Conservation (phyloP, 129 eudicot genomes). For the Centrapalus pauciflorus region DNA sequence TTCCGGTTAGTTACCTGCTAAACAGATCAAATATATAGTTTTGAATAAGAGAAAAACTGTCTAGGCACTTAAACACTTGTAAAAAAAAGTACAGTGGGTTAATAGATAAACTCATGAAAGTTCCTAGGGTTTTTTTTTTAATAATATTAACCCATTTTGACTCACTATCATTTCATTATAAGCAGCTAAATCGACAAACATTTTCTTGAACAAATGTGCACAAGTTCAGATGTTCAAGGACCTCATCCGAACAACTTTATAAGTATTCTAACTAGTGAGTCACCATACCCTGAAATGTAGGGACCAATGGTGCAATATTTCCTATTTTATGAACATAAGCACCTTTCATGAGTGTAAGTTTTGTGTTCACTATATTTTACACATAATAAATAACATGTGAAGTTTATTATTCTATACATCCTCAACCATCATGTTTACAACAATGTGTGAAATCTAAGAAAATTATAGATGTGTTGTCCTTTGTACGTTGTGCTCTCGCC, state of each 20-base stretch:
- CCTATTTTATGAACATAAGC: constrained; percentile 1
- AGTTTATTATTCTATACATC: constrained; percentile 17
- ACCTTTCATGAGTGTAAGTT: not conserved
- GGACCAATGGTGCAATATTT: not conserved
- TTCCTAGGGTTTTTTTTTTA: too few species aligned
- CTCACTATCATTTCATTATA: not conserved
- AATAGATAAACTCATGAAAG: too few species aligned
- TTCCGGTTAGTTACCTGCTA: too few species aligned
- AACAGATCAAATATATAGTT: too few species aligned
- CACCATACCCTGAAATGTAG: not conserved
- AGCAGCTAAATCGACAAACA: not conserved
- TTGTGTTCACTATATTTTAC: constrained; percentile 7
- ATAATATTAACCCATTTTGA: too few species aligned
- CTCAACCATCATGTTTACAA: constrained; percentile 6
- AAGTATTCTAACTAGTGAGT: not conserved
- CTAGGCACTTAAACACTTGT: too few species aligned
- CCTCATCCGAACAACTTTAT: not conserved
- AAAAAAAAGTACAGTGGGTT: too few species aligned
- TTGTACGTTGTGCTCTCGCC: constrained; percentile 85
- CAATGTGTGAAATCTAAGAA: constrained; percentile 63
- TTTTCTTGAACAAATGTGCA: too few species aligned
- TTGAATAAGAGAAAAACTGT: too few species aligned
- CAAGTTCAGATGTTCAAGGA: too few species aligned
- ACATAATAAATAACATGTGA: constrained; percentile 12
- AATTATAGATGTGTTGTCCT: constrained; percentile 89